Base-by-base conservation (phyloP, 805 yeast genomes). In the Lachancea quebecensis region DNA sequence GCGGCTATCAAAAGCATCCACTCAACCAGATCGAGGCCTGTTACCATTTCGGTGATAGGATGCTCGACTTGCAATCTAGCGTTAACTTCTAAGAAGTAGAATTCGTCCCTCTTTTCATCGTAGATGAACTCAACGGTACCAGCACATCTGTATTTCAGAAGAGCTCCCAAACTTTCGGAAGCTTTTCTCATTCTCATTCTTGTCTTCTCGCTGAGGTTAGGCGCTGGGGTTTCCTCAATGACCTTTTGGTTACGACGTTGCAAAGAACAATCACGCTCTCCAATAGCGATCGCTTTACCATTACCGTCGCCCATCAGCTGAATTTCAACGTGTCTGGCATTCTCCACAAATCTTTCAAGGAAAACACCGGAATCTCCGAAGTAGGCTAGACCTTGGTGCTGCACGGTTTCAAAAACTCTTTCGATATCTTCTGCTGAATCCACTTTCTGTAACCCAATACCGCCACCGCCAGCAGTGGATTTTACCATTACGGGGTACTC, bases 391-490 rank as follows among this genome's bases (percentile, higher is more conserved):
- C 97, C 99, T 68, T 89, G 96, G 67, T 89, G 96, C 61, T 87
- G 83, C 37, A 93, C 98, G 9, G 95, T 82, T 58, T 79, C 85
- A 67, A 88, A 91, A 11, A 90, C 95, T 50, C 84, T 70, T 67
- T 80, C 86, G 51, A 93, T 80, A 49, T 93, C 97, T 15, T 65
- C 79, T 54, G 78, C 85, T 31, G 80, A 74, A 58, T 90, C 96
- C 48, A 90, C 97, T 62, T 89, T 85, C 66, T 91, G 97, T 55
- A 91, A 71, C 52, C 99, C 99, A 59, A 91, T 91, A 68, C 99
- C 99, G 67, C 99, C 99, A 60, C 99, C 99, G 63, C 99, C 99
- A 21, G 98, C 98, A 50, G 99, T 93, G 21, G 95, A 85, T 67
- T 91, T 91, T 41, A 93, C 86, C 98, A 91, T 91, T 30, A 91